Conservation (phyloP, 495 filamentous ascomycete genomes). For the Neurospora intermedia region DNA sequence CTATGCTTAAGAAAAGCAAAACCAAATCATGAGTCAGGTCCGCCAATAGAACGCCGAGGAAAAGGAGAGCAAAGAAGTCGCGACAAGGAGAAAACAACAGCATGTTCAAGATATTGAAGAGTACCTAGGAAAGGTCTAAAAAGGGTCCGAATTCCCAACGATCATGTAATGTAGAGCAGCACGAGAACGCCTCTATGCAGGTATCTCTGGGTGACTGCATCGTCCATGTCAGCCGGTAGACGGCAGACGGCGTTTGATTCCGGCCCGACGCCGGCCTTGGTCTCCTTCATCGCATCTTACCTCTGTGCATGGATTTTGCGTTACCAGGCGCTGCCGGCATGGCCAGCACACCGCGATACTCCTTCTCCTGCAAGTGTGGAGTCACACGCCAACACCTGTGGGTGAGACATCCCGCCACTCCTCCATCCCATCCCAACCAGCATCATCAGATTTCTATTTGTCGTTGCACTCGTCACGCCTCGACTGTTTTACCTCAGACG, state of each 20-base stretch:
- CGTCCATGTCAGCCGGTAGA: background rate
- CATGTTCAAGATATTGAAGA: background rate
- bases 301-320: background rate
- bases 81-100: background rate
- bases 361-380: background rate
- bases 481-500: background rate
- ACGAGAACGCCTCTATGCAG: background rate
- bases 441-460: background rate
- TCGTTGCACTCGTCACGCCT: background rate
- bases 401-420: background rate
- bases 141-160: background rate
- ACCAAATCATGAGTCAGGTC: background rate
- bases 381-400: background rate
- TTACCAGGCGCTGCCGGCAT: background rate
- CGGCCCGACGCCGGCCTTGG: too few relatives aligned
- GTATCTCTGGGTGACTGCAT: background rate
- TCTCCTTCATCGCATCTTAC: too few relatives aligned
- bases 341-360: background rate
- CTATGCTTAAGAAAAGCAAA: background rate
- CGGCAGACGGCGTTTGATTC: background rate
- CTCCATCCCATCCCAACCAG: background rate
- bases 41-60: background rate
- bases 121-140: background rate
- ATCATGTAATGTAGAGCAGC: background rate
- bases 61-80: background rate